phyloP scores from a whole-genome alignment of 1,139 yeast genomes.

The Torulaspora pretoriensis region DNA sequence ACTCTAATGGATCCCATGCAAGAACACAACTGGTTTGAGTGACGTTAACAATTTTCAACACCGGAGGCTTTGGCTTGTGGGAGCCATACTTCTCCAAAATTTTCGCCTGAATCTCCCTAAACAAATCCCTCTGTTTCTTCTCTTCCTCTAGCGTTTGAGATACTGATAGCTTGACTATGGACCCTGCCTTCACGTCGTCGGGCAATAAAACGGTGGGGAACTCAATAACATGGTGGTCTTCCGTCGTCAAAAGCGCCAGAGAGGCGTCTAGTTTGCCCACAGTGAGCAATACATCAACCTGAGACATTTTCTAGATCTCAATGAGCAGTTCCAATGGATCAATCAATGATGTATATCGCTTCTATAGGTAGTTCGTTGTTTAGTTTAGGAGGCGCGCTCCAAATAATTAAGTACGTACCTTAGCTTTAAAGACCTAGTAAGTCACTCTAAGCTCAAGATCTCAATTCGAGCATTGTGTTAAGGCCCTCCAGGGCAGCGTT shows the following conservation, averaged over 20 bases:
- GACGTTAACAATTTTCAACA: conserved; percentile 65
- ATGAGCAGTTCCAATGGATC: background rate
- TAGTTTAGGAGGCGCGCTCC: background rate
- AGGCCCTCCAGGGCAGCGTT: background rate
- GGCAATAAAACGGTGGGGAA: conserved; percentile 93
- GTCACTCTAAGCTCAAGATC: background rate
- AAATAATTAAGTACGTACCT: background rate
- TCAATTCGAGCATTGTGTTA: too few relatives aligned
- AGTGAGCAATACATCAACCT: conserved; percentile 65
- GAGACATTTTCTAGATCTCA: conserved; percentile 18
- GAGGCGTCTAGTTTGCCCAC: conserved; percentile 97
- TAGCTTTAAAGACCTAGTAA: background rate
- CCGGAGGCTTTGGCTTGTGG: conserved; percentile 67
- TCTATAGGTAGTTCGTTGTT: background rate
- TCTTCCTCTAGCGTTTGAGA: conserved; percentile 77
- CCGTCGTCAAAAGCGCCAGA: conserved; percentile 80
- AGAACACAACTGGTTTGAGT: conserved; percentile 94
- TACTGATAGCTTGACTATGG: conserved; percentile 83
- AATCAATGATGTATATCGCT: background rate
- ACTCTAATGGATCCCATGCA: conserved; percentile 84
- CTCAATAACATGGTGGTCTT: conserved; percentile 91
- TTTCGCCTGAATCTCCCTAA: conserved; percentile 65
- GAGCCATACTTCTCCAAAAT: conserved; percentile 71
- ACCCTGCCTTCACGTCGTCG: conserved; percentile 86
- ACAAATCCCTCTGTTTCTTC: conserved; percentile 51